A percentile compares a stretch with the other conserved stretches of the same genome.
These are phyloP conservation scores for Aureobasidium sp. DNA, from an alignment of 2,329 filamentous ascomycete genomes.

Conservation along the genomic window DNA sequence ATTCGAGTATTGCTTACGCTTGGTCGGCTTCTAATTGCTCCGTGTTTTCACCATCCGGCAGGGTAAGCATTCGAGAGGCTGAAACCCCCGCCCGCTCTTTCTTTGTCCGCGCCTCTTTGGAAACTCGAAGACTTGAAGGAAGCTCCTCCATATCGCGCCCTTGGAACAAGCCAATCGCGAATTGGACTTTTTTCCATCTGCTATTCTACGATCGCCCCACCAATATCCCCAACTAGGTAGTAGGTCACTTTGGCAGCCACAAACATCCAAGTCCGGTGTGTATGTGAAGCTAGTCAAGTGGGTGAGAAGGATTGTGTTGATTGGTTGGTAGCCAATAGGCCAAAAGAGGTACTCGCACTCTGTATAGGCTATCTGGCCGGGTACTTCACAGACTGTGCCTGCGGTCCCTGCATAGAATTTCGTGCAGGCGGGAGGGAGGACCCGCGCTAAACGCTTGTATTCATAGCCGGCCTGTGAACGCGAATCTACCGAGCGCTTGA, in stretches of 20 bases:
- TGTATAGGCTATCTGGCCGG: neutral
- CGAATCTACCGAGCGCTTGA: neutral
- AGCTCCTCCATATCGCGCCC: neutral
- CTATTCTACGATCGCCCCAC: neutral
- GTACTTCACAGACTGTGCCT: neutral
- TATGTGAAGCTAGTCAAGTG: neutral
- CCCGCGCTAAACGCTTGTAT: neutral
- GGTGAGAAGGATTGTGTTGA: neutral
- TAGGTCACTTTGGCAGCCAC: neutral
- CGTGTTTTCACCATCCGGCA: neutral
- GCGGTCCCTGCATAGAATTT: neutral
- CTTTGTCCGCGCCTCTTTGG: neutral
- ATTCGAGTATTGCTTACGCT: neutral
- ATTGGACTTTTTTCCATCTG: neutral
- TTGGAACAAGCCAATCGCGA: neutral
- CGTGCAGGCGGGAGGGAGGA: neutral
- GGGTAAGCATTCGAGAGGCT: neutral
- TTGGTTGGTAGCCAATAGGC: neutral
- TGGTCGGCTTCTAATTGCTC: neutral
- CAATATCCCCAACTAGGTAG: neutral
- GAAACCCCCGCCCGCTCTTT: neutral
- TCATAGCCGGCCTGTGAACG: neutral
- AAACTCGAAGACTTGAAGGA: neutral
- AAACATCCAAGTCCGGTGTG: neutral
- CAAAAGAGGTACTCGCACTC: neutral